Percentiles rank a stretch among this genome's conserved stretches.
Evolutionary conservation across 1,284 basidiomycete species (phyloP).

Genomic region (Hemileccinum hortonii): DNA sequence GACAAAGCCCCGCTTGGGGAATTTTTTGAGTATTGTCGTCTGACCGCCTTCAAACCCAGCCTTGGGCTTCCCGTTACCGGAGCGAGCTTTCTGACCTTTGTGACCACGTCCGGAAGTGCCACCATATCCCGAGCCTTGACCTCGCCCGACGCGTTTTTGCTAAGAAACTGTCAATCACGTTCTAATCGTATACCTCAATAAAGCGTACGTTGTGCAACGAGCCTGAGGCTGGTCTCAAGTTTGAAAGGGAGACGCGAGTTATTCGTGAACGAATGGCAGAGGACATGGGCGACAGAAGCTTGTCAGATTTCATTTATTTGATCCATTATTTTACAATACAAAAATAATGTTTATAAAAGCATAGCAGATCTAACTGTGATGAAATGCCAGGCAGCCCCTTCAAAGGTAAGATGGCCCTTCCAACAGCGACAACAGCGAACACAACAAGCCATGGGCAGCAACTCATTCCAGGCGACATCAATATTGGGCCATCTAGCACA

Average conservation of each 20-base stretch:
- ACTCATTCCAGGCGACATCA: too few species aligned
- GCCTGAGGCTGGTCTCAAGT: constrained; percentile 58
- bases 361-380: too few species aligned
- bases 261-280: constrained; percentile 28
- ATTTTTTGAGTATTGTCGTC: constrained; percentile 87
- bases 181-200: not conserved
- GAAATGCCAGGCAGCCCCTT: too few species aligned
- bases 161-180: constrained; percentile 31
- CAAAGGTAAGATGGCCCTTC: too few species aligned
- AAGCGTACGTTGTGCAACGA: constrained; percentile 60
- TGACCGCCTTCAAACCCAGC: constrained; percentile 94
- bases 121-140: constrained; percentile 87
- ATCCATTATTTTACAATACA: not conserved
- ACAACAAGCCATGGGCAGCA: too few species aligned
- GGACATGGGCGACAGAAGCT: constrained; percentile 26
- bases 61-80: constrained; percentile 81
- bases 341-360: constrained; percentile 5
- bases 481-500: too few species aligned
- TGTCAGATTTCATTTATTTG: too few species aligned
- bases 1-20: constrained; percentile 93
- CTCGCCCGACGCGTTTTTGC: constrained; percentile 94
- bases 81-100: constrained; percentile 94
- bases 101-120: constrained; percentile 91
- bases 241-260: constrained; percentile 55
- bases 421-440: too few species aligned